Evolutionary conservation across 108 stramenopile species (phyloP).

Genomic region (Craspedostauros australis): DNA sequence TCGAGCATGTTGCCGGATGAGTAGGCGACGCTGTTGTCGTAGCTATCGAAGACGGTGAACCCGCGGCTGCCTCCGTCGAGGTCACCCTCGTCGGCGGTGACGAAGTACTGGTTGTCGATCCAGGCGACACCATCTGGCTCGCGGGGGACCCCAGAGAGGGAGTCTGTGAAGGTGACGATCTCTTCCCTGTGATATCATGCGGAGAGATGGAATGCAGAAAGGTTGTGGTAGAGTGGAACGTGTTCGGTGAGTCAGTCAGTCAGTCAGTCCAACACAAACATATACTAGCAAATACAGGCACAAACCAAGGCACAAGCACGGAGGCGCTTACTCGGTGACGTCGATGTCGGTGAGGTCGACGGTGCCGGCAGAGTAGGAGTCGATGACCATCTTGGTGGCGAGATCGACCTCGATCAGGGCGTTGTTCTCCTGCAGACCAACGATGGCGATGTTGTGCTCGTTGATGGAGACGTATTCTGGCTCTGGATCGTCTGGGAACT

Average conservation of each 20-base stretch:
- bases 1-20: conserved; percentile 38
- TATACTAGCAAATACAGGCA: too few relatives aligned
- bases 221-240: too few relatives aligned
- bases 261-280: too few relatives aligned
- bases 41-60: conserved; percentile 46
- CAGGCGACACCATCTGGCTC: conserved; percentile 71
- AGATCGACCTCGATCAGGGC: conserved; percentile 50
- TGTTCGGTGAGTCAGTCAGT: too few relatives aligned
- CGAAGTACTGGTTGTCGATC: conserved; percentile 52
- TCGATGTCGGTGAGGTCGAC: conserved; percentile 41
- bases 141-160: conserved; percentile 16
- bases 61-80: conserved; percentile 55
- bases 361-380: conserved; percentile 43
- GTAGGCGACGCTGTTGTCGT: conserved; percentile 40
- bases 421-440: conserved; percentile 76
- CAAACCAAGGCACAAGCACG: background rate
- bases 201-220: background rate
- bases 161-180: too few relatives aligned
- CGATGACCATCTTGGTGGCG: conserved; percentile 18
- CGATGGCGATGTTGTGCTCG: conserved; percentile 39
- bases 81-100: conserved; percentile 74
- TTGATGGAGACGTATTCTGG: conserved; percentile 69
- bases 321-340: conserved; percentile 41
- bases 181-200: conserved; percentile 39
- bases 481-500: conserved; percentile 52